Percentiles rank a stretch among this genome's conserved stretches.
Evolutionary conservation across 1,139 yeast species (phyloP).

Genomic region (Yamadazyma dendronema): DNA sequence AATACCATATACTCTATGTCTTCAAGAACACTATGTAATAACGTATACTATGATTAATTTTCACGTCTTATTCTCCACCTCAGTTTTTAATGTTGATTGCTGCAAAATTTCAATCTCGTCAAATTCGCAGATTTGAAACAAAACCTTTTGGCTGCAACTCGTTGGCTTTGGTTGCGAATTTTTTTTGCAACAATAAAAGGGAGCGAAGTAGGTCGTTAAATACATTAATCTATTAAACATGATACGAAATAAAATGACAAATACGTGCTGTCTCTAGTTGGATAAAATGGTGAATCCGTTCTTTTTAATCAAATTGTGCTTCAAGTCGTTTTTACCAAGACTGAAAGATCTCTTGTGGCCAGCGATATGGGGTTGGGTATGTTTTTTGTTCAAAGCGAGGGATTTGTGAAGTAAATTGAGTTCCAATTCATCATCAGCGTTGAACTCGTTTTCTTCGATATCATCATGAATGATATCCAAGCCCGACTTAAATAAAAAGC

Average conservation of each 20-base stretch:
- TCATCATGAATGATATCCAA: slow-evolving; percentile 16
- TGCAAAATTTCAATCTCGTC: no score
- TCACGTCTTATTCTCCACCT: no score
- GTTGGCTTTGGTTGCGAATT: slow-evolving; percentile 1
- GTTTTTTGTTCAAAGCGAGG: slow-evolving; percentile 22
- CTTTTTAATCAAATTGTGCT: slow-evolving; percentile 33
- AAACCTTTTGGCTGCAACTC: no score
- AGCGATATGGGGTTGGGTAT: background rate
- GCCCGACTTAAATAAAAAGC: slow-evolving; percentile 14
- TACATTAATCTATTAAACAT: slow-evolving; percentile 1
- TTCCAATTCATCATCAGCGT: slow-evolving; percentile 33
- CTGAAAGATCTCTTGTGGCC: slow-evolving; percentile 36
- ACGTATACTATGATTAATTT: no score
- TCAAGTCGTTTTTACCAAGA: slow-evolving; percentile 40
- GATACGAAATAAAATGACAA: background rate
- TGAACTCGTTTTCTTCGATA: slow-evolving; percentile 14
- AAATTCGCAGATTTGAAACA: no score
- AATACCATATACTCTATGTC: no score
- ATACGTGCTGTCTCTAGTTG: slow-evolving; percentile 3
- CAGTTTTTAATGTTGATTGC: no score
- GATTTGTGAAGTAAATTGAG: slow-evolving; percentile 20
- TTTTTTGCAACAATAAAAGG: no score
- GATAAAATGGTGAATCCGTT: slow-evolving; percentile 19
- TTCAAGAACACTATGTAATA: no score
- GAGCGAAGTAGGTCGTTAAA: background rate